Evolutionary conservation across 2,329 filamentous ascomycete genomes (phyloP).

Genomic region (Aspergillus terreus): DNA sequence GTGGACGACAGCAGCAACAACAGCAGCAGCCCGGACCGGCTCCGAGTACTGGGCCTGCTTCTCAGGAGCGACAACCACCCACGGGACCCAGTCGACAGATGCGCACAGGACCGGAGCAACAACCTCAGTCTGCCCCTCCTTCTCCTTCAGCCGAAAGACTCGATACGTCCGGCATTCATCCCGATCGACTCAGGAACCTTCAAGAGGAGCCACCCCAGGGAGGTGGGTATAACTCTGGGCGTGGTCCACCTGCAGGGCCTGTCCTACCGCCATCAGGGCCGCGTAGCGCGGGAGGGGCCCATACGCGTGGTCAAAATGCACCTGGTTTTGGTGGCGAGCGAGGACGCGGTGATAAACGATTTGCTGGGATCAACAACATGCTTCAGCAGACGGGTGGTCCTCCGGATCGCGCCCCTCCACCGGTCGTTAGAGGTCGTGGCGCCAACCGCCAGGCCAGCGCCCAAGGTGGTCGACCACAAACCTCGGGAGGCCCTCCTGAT

Average conservation of each 20-base stretch:
- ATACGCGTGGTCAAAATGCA: constrained; percentile 32
- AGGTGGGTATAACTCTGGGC: constrained; percentile 15
- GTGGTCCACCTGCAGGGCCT: constrained; percentile 20
- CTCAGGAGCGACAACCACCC: constrained; percentile 40
- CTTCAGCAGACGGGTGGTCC: constrained; percentile 42
- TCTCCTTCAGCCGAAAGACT: constrained; percentile 30
- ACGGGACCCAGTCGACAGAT: constrained; percentile 41
- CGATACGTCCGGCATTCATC: constrained; percentile 49
- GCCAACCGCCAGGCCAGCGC: constrained; percentile 33
- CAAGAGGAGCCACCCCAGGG: constrained; percentile 28
- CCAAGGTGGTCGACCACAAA: constrained; percentile 30
- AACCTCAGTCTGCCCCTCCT: constrained; percentile 24
- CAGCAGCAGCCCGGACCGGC: constrained; percentile 8
- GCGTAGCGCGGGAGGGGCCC: constrained; percentile 35
- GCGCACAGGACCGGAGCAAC: constrained; percentile 31
- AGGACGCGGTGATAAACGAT: constrained; percentile 44
- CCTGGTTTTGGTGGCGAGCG: constrained; percentile 37
- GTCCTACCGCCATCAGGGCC: constrained; percentile 40
- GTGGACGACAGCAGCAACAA: constrained; percentile 33
- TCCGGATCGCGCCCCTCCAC: constrained; percentile 31
- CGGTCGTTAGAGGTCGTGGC: constrained; percentile 39
- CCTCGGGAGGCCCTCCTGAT: constrained; percentile 29
- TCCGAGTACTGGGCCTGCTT: constrained; percentile 19
- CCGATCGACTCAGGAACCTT: constrained; percentile 49
- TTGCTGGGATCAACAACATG: constrained; percentile 45